Conservation (phyloP, 176 grass and related monocot genomes). For the Oryza nivara region DNA sequence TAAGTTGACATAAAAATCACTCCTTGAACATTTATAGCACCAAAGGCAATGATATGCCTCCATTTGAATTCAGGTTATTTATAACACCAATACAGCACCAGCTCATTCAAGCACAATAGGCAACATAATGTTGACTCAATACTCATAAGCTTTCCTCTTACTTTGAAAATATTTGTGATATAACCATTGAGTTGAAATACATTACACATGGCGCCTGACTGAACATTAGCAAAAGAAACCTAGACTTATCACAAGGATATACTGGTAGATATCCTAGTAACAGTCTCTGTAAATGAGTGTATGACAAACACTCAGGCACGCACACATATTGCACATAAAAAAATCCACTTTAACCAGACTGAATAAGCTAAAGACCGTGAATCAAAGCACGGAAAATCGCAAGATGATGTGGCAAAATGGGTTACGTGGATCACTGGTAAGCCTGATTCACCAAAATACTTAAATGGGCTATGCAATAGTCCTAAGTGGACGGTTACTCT, state of each 20-base stretch:
- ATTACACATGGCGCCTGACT: not conserved
- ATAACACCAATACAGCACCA: not conserved
- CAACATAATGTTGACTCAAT: not conserved
- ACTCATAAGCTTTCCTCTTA: not conserved
- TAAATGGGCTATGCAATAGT: not conserved
- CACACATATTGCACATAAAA: not conserved
- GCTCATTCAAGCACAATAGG: not conserved
- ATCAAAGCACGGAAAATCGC: not conserved
- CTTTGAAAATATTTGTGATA: not conserved
- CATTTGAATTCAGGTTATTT: too few relatives aligned
- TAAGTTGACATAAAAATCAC: not conserved
- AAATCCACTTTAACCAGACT: not conserved
- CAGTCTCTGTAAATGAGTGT: not conserved
- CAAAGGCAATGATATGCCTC: not conserved
- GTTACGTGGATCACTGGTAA: not conserved
- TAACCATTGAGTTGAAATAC: not conserved
- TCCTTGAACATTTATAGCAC: not conserved
- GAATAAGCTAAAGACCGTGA: not conserved
- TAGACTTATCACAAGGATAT: not conserved
- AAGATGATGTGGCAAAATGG: not conserved
- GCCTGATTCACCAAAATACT: not conserved
- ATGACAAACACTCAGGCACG: not conserved
- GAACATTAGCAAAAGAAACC: not conserved
- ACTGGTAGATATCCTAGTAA: not conserved
- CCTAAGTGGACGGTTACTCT: not conserved